phyloP scores from a whole-genome alignment of 306 rosid genomes.

The Begonia fuchsioides region DNA sequence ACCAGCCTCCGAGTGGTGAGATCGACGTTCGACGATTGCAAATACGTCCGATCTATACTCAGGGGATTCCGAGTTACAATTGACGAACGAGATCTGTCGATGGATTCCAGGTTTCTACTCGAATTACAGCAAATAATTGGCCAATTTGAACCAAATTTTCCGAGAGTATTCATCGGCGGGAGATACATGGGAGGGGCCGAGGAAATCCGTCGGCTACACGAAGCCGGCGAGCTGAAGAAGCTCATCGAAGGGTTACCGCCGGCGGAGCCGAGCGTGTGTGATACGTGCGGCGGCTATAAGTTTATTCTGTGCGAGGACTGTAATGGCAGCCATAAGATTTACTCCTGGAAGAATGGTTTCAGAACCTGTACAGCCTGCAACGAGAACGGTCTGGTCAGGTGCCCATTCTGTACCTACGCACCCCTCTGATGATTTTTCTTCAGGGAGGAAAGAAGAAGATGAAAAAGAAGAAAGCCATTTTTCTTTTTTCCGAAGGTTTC shows the following conservation, averaged over 20 bases:
- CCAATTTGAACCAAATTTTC: conserved; percentile 29
- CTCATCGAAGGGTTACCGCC: conserved; percentile 63
- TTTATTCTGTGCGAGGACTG: conserved; percentile 68
- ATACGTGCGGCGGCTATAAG: conserved; percentile 53
- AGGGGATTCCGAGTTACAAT: conserved; percentile 51
- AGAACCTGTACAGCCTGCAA: conserved; percentile 55
- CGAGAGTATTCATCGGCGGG: conserved; percentile 73
- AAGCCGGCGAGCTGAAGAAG: conserved; percentile 83
- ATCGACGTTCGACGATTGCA: conserved; percentile 69
- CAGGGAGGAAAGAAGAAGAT: not conserved
- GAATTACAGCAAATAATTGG: conserved; percentile 57
- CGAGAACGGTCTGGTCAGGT: conserved; percentile 79
- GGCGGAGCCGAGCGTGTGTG: conserved; percentile 41
- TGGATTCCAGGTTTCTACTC: conserved; percentile 54
- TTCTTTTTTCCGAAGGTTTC: too few species aligned
- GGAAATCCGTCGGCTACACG: conserved; percentile 58
- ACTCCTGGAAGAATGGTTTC: conserved; percentile 52
- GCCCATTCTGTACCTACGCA: conserved; percentile 61
- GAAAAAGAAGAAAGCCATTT: not conserved
- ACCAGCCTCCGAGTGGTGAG: conserved; percentile 88
- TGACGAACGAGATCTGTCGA: conserved; percentile 84
- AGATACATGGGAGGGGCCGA: conserved; percentile 78
- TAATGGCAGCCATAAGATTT: conserved; percentile 66
- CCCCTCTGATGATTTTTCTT: conserved; percentile 15
- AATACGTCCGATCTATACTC: conserved; percentile 52